Percentiles rank a stretch among this genome's conserved stretches.
These are phyloP conservation scores for Candida pseudoviswanathii DNA, from an alignment of 1,139 yeast genomes.

Conservation along the genomic window DNA sequence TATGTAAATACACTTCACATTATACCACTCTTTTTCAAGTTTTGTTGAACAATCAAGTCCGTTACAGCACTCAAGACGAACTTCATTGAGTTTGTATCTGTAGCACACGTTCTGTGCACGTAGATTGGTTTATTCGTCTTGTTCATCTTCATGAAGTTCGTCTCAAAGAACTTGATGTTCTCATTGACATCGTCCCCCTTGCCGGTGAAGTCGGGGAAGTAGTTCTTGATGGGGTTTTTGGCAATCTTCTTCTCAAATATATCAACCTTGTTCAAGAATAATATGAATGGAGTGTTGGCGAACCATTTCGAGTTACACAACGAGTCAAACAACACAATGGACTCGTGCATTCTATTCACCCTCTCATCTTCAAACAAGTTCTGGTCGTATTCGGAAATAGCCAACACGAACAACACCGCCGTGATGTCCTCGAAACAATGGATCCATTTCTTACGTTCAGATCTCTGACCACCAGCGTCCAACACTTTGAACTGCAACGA, in stretches of 20 bases:
- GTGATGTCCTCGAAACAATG: constrained; percentile 94
- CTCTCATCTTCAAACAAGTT: constrained; percentile 85
- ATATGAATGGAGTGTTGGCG: constrained; percentile 79
- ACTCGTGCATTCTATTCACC: constrained; percentile 90
- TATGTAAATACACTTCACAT: constrained; percentile 33
- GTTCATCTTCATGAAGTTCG: constrained; percentile 61
- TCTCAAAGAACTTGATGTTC: constrained; percentile 68
- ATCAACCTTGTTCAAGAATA: constrained; percentile 88
- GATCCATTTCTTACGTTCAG: constrained; percentile 94
- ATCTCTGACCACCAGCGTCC: constrained; percentile 97
- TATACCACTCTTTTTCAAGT: constrained; percentile 80
- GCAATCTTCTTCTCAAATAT: constrained; percentile 70
- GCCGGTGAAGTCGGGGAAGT: constrained; percentile 75
- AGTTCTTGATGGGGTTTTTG: constrained; percentile 62
- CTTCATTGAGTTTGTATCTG: constrained; percentile 85
- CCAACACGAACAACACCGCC: constrained; percentile 87
- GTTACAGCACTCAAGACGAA: constrained; percentile 92
- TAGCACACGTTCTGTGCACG: constrained; percentile 93
- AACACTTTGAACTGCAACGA: constrained; percentile 71
- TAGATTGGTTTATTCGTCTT: constrained; percentile 75
- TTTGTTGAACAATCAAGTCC: constrained; percentile 84
- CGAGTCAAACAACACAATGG: constrained; percentile 80
- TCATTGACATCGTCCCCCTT: constrained; percentile 62
- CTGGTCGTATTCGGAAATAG: constrained; percentile 92
- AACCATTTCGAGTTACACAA: constrained; percentile 89